Base-by-base conservation (phyloP, 2,329 filamentous ascomycete genomes). In the Beauveria bassiana region DNA sequence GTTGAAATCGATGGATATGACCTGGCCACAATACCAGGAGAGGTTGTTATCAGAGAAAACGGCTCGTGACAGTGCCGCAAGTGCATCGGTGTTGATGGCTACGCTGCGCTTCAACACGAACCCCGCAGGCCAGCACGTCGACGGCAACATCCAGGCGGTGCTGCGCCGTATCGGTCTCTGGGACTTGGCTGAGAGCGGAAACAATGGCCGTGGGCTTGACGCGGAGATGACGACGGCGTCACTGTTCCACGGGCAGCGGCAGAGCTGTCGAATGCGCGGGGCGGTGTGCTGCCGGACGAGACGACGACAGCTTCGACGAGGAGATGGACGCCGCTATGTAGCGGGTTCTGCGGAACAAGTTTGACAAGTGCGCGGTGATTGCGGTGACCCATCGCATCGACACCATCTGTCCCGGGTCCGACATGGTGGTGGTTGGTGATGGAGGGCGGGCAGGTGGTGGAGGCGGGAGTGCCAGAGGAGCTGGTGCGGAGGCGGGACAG, bases 41-140 rank as follows among this genome's bases (percentile, higher is more conserved):
- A 68, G 7, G 60, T 62, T 5, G 51, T 74, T 1, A 22, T 22
- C 22, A 67, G 71, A 0, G 55, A 64, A 0, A 64, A 0, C 62
- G 68, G 1, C 68, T 84, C 7, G 76, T 77, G 34, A 74, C 74
- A 1, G 68, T 83, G 1, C 76, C 82, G 0, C 82, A 85, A 69
- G 80, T 51, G 73, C 79, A 0, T 77, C 82, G 62, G 75, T 81
- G 22, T 69, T 84, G 5, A 74, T 74, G 1, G 80, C 78, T 1
- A 79, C 70, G 0, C 69, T 85, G 3, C 75, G 79, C 0, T 69
- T 72, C 3, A 85, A 85, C 54, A 69, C 81, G 2, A 79, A 83
- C 63, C 80, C 81, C 0, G 66, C 69, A 3, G 63, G 66, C 1
- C 63, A 65, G 7, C 69, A 70, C 50, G 70, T 70, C 3, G 76